Evolutionary conservation across 192 early-diverging fungal genomes (phyloP), one percentile per base, ranked within the genome.

Genomic region (Chytriomyces sp.): DNA sequence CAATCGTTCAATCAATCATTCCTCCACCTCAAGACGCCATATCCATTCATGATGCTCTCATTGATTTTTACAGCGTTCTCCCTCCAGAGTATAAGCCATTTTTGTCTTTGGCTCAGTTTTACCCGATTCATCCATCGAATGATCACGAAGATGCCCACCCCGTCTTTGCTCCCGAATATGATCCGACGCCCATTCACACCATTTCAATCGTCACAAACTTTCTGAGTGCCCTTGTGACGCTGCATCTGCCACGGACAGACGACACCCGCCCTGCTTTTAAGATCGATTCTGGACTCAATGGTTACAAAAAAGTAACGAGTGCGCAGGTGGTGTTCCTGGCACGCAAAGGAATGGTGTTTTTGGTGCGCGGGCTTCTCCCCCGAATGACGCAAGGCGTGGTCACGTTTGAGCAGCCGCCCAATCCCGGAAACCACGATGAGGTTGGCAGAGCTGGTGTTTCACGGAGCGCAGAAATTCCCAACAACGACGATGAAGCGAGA

Each of bases 171-270:
- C 24, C 44, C 13, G 48, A 48, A 13, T 57, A 26, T 20, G 75
- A 65, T 68, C 75, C 62, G 2, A 65, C 50, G 10, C 64, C n/a
- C 16, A 24, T 76, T 50, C 45, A 59, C 48, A 16, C 20, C 43
- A 44, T 68, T 59, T 18, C 28, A 11, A 68, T 77, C 46, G 13
- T 59, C 50, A 69, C 76, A 8, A 23, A 69, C 24, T 77, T 65
- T 16, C 18, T 77, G 13, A 61, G 53, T 23, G 67, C 53, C 11
- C 46, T 77, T 24, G 67, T 59, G 67, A 77, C 46, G 11, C 67
- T 77, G 10, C 76, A 77, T 61, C 50, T 77, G 23, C 76, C 76
- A 26, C 24, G 67, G 26, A 68, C 67, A 6, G 76, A 77, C 47
- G 67, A 77, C 45, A 49, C 53, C 24, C 65, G 76, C 11, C 18